Evolutionary conservation across 108 stramenopile genomes (phyloP).

Genomic region (Chaetoceros muelleri): DNA sequence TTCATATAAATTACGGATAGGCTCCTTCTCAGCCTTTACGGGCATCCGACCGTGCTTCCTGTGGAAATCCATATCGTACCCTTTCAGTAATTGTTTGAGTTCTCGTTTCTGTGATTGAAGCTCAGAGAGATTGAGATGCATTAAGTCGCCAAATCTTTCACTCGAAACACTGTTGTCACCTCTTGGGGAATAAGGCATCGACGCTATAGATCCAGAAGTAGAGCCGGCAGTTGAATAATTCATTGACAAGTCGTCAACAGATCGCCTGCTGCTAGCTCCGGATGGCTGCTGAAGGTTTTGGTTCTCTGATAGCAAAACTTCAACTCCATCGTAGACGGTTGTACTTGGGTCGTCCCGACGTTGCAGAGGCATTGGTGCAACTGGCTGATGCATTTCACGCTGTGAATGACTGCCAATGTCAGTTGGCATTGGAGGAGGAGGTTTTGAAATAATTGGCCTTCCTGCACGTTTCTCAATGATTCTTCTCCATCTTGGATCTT

Average conservation of each 20-base stretch:
- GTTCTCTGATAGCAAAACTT: slow-evolving; percentile 12
- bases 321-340: slow-evolving; percentile 20
- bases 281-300: slow-evolving; percentile 1
- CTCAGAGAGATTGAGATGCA: slow-evolving; percentile 46
- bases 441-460: slow-evolving; percentile 10
- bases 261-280: slow-evolving; percentile 13
- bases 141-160: slow-evolving; percentile 22
- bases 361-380: neutral
- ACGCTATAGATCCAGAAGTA: slow-evolving; percentile 9
- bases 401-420: neutral
- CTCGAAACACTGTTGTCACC: no score
- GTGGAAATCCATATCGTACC: slow-evolving; percentile 88
- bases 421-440: slow-evolving; percentile 2
- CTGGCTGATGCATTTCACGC: neutral
- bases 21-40: slow-evolving; percentile 92
- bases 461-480: slow-evolving; percentile 39
- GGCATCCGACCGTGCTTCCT: slow-evolving; percentile 84
- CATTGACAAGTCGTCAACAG: neutral
- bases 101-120: slow-evolving; percentile 67
- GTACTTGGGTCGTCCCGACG: neutral
- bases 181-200: slow-evolving; percentile 4
- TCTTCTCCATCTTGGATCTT: slow-evolving; percentile 30
- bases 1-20: slow-evolving; percentile 95
- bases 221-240: neutral
- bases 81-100: slow-evolving; percentile 77